phyloP scores from a whole-genome alignment of 768 basidiomycete genomes.

The Hypholoma fasciculare region DNA sequence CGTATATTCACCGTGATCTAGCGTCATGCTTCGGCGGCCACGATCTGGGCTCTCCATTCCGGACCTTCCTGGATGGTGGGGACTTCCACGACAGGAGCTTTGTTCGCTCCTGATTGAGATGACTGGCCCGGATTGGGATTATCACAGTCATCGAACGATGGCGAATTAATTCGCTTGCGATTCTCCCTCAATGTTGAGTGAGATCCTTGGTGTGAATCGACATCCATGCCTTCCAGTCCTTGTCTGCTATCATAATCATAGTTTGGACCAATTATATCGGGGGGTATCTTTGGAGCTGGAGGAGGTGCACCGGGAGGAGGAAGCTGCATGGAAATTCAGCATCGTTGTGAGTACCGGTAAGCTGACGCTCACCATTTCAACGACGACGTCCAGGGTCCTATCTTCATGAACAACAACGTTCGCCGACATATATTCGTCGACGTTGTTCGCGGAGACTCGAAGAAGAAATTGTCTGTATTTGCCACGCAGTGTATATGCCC shows the following conservation, averaged over 20 bases:
- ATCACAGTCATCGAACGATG: conserved; percentile 26
- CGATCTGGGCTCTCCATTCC: background rate
- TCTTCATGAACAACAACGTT: conserved; percentile 56
- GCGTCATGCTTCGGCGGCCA: background rate
- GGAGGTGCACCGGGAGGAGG: conserved; percentile 32
- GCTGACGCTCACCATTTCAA: conserved; percentile 50
- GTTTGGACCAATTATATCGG: conserved; percentile 12
- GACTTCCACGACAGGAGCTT: background rate
- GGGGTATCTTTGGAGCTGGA: conserved; percentile 31
- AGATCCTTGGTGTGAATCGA: background rate
- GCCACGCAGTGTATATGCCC: conserved; percentile 64
- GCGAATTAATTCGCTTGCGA: conserved; percentile 23
- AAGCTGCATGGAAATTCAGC: conserved; percentile 25
- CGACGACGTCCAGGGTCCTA: conserved; percentile 54
- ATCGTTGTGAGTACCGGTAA: background rate
- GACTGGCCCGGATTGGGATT: background rate
- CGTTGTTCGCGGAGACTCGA: conserved; percentile 54
- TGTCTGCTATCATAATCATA: background rate
- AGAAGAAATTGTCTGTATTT: conserved; percentile 71
- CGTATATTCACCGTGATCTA: background rate
- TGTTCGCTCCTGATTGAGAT: background rate
- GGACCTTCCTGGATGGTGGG: background rate
- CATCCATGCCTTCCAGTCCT: background rate
- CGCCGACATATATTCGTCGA: conserved; percentile 50
- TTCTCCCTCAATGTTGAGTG: background rate